These are phyloP conservation scores for Chlorophyllum brunneum DNA, from an alignment of 768 basidiomycete species.

Conservation along the genomic window DNA sequence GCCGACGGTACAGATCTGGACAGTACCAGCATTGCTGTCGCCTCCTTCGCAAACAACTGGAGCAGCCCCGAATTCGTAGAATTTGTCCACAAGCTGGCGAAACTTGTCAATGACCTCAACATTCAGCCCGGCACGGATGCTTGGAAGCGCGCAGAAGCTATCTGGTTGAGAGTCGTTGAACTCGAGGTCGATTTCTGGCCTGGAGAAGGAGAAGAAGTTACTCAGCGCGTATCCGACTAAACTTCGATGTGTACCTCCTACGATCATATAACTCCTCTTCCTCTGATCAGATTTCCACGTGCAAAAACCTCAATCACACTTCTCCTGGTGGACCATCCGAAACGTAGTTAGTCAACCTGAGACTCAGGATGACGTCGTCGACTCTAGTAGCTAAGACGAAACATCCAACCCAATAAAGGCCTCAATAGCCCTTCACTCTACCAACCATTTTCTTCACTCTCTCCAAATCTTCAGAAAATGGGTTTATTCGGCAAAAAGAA, in stretches of 20 bases:
- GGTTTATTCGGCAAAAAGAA: slow-evolving; percentile 5
- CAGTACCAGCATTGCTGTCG: slow-evolving; percentile 29
- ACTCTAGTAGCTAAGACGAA: not conserved
- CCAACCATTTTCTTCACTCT: too few species aligned
- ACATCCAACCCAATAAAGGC: not conserved
- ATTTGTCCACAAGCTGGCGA: slow-evolving; percentile 49
- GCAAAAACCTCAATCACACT: not conserved
- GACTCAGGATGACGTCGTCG: slow-evolving; percentile 7
- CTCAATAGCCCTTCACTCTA: not conserved
- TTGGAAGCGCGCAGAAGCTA: slow-evolving; percentile 39
- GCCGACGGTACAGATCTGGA: slow-evolving; percentile 2
- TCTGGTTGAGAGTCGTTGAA: slow-evolving; percentile 58
- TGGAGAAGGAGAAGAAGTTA: slow-evolving; percentile 30
- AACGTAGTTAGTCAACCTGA: not conserved
- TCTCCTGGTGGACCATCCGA: slow-evolving; percentile 1
- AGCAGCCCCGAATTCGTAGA: slow-evolving; percentile 45
- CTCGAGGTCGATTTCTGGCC: slow-evolving; percentile 65
- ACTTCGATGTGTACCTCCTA: too few species aligned
- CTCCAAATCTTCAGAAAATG: too few species aligned
- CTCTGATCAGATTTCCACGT: not conserved
- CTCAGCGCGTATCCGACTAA: slow-evolving; percentile 1
- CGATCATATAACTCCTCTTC: not conserved
- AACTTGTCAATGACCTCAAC: slow-evolving; percentile 41
- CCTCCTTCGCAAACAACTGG: slow-evolving; percentile 62
- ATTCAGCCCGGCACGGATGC: slow-evolving; percentile 31